Evolutionary conservation across 176 grass and related monocot species (phyloP).

Genomic region (Triticum timopheevii): DNA sequence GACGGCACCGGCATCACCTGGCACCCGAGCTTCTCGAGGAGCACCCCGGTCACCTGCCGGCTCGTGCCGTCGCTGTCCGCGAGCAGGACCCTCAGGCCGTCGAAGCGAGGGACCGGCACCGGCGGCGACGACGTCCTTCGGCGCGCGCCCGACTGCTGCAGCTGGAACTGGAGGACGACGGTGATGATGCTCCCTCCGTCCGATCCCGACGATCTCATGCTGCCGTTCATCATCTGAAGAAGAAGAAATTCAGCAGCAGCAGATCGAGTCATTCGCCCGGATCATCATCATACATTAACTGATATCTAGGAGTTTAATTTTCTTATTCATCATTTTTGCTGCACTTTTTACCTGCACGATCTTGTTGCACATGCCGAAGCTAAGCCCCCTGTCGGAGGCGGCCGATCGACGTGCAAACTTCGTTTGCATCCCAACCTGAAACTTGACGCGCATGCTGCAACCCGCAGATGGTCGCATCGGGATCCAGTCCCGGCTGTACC

Average conservation of each 20-base stretch:
- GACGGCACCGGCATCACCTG: slow-evolving; percentile 54
- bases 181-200: neutral
- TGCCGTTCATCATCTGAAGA: slow-evolving; percentile 34
- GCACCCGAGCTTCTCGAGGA: slow-evolving; percentile 78
- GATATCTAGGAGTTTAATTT: too few species aligned
- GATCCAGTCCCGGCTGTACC: slow-evolving; percentile 1
- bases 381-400: neutral
- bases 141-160: neutral
- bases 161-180: neutral
- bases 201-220: neutral
- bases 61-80: slow-evolving; percentile 35
- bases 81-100: slow-evolving; percentile 13
- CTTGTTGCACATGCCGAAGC: slow-evolving; percentile 43
- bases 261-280: neutral
- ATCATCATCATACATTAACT: neutral
- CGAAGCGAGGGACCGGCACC: neutral
- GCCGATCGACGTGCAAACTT: neutral
- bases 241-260: neutral
- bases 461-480: slow-evolving; percentile 18
- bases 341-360: slow-evolving; percentile 46
- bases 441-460: slow-evolving; percentile 20
- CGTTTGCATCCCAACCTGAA: slow-evolving; percentile 39
- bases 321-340: too few species aligned
- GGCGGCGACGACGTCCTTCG: neutral
- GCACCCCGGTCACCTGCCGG: slow-evolving; percentile 57